phyloP scores from a whole-genome alignment of 1,139 yeast species.

The Pneumocystis murina region DNA sequence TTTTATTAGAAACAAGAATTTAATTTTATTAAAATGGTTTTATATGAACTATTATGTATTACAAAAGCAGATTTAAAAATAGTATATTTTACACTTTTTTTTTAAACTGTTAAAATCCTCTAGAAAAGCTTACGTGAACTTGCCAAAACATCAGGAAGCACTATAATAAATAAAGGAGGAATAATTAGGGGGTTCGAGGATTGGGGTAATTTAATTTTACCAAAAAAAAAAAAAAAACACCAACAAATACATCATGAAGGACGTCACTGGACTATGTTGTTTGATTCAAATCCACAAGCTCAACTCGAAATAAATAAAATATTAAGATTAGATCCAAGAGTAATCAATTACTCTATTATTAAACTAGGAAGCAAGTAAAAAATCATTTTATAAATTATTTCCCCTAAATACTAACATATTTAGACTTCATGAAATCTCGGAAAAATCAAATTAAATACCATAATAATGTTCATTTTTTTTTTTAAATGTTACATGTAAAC shows the following conservation, averaged over 20 bases:
- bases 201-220: constrained; percentile 63
- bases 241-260: constrained; percentile 88
- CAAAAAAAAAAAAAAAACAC: constrained; percentile 67
- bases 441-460: neutral
- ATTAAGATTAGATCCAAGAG: constrained; percentile 75
- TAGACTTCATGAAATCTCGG: neutral
- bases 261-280: constrained; percentile 68
- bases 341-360: constrained; percentile 60
- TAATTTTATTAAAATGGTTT: neutral
- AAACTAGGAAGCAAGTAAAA: constrained; percentile 39
- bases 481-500: neutral
- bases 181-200: constrained; percentile 70
- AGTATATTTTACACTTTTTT: neutral
- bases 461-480: neutral
- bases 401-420: neutral
- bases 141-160: constrained; percentile 67
- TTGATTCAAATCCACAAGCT: constrained; percentile 73
- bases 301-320: constrained; percentile 76
- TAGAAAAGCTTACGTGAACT: constrained; percentile 30
- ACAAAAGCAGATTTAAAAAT: constrained; percentile 22
- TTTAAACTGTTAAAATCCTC: neutral
- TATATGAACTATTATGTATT: constrained; percentile 18
- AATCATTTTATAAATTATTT: neutral
- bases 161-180: constrained; percentile 79
- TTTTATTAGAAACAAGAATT: constrained; percentile 31